Percentiles rank a stretch among this genome's conserved stretches.
These are phyloP conservation scores for Sporothrix sp. DNA, from an alignment of 2,329 filamentous ascomycete species.

Conservation along the genomic window DNA sequence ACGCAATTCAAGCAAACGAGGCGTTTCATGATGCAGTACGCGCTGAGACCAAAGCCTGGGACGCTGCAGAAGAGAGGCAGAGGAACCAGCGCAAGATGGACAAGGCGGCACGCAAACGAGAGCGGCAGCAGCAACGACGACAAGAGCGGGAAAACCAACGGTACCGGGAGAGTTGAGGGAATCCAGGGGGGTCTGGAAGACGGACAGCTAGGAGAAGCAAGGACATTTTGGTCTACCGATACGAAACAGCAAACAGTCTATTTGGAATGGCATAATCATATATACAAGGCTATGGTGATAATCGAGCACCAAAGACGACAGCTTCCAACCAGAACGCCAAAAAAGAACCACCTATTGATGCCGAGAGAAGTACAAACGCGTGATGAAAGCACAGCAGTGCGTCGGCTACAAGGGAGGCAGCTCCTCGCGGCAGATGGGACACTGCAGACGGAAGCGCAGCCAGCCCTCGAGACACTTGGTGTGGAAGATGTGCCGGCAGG, in stretches of 20 bases:
- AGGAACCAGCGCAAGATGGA: background rate
- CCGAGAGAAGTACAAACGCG: background rate
- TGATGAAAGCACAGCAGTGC: background rate
- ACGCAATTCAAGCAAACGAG: no score
- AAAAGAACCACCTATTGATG: background rate
- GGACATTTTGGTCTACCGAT: no score
- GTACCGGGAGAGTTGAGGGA: background rate
- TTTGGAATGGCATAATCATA: no score
- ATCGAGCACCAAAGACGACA: no score
- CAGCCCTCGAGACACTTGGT: constrained; percentile 85
- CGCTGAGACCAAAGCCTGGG: no score
- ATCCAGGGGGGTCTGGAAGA: background rate
- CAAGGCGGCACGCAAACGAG: background rate
- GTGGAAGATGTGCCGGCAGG: constrained; percentile 93
- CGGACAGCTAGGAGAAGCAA: no score
- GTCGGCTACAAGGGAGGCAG: constrained; percentile 65
- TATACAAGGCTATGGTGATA: no score
- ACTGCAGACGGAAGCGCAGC: constrained; percentile 90
- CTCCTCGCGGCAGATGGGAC: constrained; percentile 87
- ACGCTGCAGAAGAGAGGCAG: background rate
- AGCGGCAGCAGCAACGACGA: background rate
- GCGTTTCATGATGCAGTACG: no score
- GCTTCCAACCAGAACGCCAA: no score
- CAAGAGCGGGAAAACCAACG: background rate
- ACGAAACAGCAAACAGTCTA: no score